Evolutionary conservation across 148 eudicot genomes (phyloP).

Genomic region (Arbutus unedo): DNA sequence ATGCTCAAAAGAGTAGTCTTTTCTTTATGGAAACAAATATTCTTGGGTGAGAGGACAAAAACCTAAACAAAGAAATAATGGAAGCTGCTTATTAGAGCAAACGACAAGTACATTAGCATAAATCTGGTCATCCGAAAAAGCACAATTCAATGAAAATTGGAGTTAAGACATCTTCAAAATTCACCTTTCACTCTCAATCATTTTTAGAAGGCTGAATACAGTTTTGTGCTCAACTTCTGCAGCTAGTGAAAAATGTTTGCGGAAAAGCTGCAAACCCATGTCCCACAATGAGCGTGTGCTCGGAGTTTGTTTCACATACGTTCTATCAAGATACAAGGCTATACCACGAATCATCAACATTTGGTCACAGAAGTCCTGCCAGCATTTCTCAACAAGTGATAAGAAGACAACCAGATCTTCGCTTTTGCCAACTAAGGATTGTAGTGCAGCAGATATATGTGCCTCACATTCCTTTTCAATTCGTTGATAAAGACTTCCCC

Average conservation of each 20-base stretch:
- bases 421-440: slow-evolving; percentile 84
- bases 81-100: background rate
- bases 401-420: slow-evolving; percentile 89
- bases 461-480: slow-evolving; percentile 87
- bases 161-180: slow-evolving; percentile 3
- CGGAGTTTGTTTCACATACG: slow-evolving; percentile 87
- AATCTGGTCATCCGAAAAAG: background rate
- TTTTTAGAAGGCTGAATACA: slow-evolving; percentile 85
- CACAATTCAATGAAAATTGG: background rate
- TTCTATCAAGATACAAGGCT: slow-evolving; percentile 93
- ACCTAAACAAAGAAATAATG: background rate
- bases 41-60: background rate
- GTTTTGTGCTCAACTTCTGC: slow-evolving; percentile 93
- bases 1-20: background rate
- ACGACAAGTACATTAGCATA: background rate
- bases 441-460: slow-evolving; percentile 67
- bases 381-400: slow-evolving; percentile 85
- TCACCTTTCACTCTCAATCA: slow-evolving; percentile 97
- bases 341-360: slow-evolving; percentile 96
- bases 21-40: background rate
- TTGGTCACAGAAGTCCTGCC: slow-evolving; percentile 98
- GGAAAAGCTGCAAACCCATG: slow-evolving; percentile 95
- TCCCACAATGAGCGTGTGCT: slow-evolving; percentile 90
- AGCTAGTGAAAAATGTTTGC: slow-evolving; percentile 79
- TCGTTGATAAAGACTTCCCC: slow-evolving; percentile 79